Base-by-base conservation (phyloP, 1,284 basidiomycete genomes). In the Fomitopsis betulina region DNA sequence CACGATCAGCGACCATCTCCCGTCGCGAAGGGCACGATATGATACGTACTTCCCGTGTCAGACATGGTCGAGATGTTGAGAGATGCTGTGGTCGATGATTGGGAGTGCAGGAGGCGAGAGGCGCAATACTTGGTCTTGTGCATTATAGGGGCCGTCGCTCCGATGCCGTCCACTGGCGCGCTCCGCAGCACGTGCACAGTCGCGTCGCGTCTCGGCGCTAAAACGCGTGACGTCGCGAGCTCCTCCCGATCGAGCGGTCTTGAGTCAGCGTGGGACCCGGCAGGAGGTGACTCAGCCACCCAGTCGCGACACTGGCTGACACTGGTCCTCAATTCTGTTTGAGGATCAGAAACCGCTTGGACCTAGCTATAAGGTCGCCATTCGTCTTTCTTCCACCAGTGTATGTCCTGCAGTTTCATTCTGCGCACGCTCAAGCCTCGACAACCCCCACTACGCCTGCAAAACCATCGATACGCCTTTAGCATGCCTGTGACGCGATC, bases 401-500 rank as follows among this genome's bases (percentile, higher is more conserved):
- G 45, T 30, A 47, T 47, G 45, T 47, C 35, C 35, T 12, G 9
- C 35, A 12, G 35, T 12, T 12, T 37, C 13, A 15, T 37, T 3
- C 35, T 37, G 35, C 12, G 35, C 30, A 9, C 25, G 25, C 13
- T 42, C 39, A 52, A 19, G 10, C 7, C 32, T 25, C 53, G 21
- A 10, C 17, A 12, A n/a, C 35, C 47, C 17, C 19, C 23, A 32
- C 51, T 56, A 12, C 9, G 21, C 9, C 42, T 49, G 23, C 37
- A 25, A 40, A 35, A 23, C 30, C 42, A 7, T 25, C 39, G 23
- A 12, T 53, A n/a, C 38, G 43, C 23, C n/a, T 4, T 30, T 5
- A 30, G 27, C 27, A 51, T 54, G 47, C 78, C 73, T 39, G 67
- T 69, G 25, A 77, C 77, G 32, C 77, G 77, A 52, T 78, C 77